Evolutionary conservation across 2,329 filamentous ascomycete genomes (phyloP), one percentile per base, ranked within the genome.

Genomic region (Arthroderma sp.): DNA sequence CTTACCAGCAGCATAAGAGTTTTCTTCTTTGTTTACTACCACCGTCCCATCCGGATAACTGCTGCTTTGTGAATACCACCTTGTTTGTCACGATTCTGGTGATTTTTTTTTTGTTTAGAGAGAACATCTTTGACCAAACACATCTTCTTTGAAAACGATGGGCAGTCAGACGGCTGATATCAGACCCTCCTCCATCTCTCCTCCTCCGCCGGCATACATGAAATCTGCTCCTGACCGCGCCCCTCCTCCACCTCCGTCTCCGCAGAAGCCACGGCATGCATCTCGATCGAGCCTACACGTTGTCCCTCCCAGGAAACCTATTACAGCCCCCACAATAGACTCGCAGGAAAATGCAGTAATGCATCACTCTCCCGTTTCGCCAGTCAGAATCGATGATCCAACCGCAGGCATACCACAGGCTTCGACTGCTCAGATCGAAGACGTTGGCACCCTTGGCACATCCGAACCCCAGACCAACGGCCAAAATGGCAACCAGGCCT

Each of bases 201-300:
- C 65, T 54, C 65, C 65, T 48, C 60, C 65, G n/a, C 62, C 64
- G 29, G 64, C 64, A 49, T 67, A 68, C 51, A 56, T 66, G 49
- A 56, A 59, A 49, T 60, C 63, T 40, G 61, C 63, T 44, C 56
- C 61, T 48, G 57, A 61, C 51, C 57, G 34, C 51, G 47, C 38
- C 36, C 50, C 34, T 34, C 55, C 52, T 47, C 39, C 47, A 33
- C 15, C 15, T 22, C 50, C 50, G 10, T 56, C 57, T 41, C 55
- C 53, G 43, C 52, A 53, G 34, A 53, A 51, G 11, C 51, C 55
- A 3, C 50, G 41, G 9, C 52, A 52, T 15, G 44, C 49, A 38
- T 53, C 42, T 22, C 48, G 54, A 45, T 48, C 33, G 15, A 44
- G 59, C 15, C 40, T 49, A 2, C 36, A 29, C 29, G 27, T 43